Evolutionary conservation across 2,329 filamentous ascomycete species (phyloP).

Genomic region (Microdochium paspali): DNA sequence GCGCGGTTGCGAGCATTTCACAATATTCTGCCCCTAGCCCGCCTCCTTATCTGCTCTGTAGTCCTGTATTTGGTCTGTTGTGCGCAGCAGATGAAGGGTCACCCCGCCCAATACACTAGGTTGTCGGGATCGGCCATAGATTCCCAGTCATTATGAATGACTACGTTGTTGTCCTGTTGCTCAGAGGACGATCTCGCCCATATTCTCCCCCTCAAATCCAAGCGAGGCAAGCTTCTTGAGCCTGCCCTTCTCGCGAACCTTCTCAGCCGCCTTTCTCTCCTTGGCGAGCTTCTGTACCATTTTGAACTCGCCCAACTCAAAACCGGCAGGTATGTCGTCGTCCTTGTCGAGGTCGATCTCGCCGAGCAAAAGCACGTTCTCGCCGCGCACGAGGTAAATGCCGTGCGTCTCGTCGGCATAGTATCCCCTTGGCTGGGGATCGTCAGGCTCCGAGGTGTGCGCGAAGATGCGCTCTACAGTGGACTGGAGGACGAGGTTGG

Average conservation of each 20-base stretch:
- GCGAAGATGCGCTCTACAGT: conserved; percentile 80
- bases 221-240: conserved; percentile 63
- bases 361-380: conserved; percentile 92
- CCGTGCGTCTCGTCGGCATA: conserved; percentile 82
- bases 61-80: too few relatives aligned
- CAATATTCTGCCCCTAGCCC: conserved; percentile 48
- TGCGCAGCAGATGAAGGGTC: too few relatives aligned
- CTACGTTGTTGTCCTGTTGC: background rate
- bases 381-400: conserved; percentile 84
- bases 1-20: conserved; percentile 39
- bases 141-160: background rate
- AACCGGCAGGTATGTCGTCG: conserved; percentile 69
- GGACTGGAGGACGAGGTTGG: conserved; percentile 89
- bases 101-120: too few relatives aligned
- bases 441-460: conserved; percentile 21
- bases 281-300: conserved; percentile 66
- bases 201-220: conserved; percentile 82
- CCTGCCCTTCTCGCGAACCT: conserved; percentile 62
- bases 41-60: background rate
- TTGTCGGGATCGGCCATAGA: too few relatives aligned
- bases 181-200: conserved; percentile 65
- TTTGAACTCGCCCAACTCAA: conserved; percentile 54
- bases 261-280: conserved; percentile 59
- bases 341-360: conserved; percentile 97
- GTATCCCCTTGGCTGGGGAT: conserved; percentile 34